Conservation (phyloP, 2,329 filamentous ascomycete genomes). For the Apiospora koreana region DNA sequence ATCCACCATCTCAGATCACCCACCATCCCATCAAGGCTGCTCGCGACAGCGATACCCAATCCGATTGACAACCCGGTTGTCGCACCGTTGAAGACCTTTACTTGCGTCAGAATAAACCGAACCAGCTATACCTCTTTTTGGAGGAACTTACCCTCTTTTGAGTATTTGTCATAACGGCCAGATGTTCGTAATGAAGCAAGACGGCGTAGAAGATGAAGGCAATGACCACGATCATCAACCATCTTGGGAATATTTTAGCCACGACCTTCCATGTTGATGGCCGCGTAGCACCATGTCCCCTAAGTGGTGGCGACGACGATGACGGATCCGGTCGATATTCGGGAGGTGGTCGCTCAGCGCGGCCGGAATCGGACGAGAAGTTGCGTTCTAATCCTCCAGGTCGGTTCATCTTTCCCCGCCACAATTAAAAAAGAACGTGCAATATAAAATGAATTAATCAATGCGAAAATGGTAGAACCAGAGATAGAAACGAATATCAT, state of each 20-base stretch:
- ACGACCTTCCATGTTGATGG: neutral
- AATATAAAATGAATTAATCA: neutral
- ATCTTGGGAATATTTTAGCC: constrained; percentile 16
- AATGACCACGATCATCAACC: constrained; percentile 31
- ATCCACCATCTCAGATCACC: constrained; percentile 49
- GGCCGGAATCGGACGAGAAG: neutral
- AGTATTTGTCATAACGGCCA: constrained; percentile 30
- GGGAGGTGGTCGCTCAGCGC: neutral
- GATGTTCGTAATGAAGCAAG: constrained; percentile 29
- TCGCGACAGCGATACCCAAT: constrained; percentile 43
- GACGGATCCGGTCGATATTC: neutral
- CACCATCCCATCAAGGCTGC: constrained; percentile 44
- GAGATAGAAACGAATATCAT: neutral
- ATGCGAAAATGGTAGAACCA: neutral
- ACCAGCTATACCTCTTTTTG: too few relatives aligned
- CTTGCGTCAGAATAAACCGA: too few relatives aligned
- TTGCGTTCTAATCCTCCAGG: neutral
- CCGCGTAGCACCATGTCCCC: neutral
- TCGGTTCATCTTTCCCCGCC: neutral
- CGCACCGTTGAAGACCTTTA: constrained; percentile 39
- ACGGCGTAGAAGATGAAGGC: constrained; percentile 31
- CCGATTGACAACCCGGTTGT: constrained; percentile 45
- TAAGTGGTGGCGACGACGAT: neutral
- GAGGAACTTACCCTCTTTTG: constrained; percentile 33
- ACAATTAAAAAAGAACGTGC: neutral